Percentiles rank a stretch among this genome's conserved stretches.
These are phyloP conservation scores for Pythium biforme DNA, from an alignment of 352 stramenopile genomes.

Conservation along the genomic window DNA sequence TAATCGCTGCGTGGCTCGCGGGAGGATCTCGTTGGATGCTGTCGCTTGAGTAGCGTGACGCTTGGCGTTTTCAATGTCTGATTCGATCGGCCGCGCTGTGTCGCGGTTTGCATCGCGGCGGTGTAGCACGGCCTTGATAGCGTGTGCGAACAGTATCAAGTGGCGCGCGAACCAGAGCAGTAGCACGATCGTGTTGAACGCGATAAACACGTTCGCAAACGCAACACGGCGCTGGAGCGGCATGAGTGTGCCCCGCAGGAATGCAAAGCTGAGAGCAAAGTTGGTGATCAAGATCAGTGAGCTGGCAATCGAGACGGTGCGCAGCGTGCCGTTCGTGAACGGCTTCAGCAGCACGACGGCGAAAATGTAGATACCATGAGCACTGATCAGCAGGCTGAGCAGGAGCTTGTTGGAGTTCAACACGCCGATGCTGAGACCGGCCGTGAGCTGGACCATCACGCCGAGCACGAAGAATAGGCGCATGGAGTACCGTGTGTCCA, in stretches of 20 bases:
- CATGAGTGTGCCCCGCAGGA: slow-evolving; percentile 51
- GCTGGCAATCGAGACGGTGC: slow-evolving; percentile 40
- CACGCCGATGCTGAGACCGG: slow-evolving; percentile 50
- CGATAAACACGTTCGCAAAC: slow-evolving; percentile 57
- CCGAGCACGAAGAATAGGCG: slow-evolving; percentile 69
- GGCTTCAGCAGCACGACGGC: slow-evolving; percentile 20
- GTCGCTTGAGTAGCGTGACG: background rate
- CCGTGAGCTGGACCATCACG: slow-evolving; percentile 53
- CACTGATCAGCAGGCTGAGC: slow-evolving; percentile 51
- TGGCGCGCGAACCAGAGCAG: slow-evolving; percentile 29
- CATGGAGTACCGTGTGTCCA: slow-evolving; percentile 52
- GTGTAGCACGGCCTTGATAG: slow-evolving; percentile 26
- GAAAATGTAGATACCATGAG: slow-evolving; percentile 54
- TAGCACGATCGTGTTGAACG: slow-evolving; percentile 42
- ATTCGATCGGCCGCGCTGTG: background rate
- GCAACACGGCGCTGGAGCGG: slow-evolving; percentile 32
- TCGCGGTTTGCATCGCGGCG: background rate
- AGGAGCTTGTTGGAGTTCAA: slow-evolving; percentile 49
- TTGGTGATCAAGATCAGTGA: slow-evolving; percentile 59
- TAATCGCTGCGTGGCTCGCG: background rate
- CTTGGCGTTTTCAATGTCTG: slow-evolving; percentile 7
- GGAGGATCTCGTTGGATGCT: slow-evolving; percentile 1
- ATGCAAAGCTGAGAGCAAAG: slow-evolving; percentile 55
- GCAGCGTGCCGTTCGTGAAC: slow-evolving; percentile 40
- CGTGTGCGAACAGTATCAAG: slow-evolving; percentile 35